Evolutionary conservation across 805 yeast species (phyloP), one percentile per base, ranked within the genome.

Genomic region (Saturnispora sanitii): DNA sequence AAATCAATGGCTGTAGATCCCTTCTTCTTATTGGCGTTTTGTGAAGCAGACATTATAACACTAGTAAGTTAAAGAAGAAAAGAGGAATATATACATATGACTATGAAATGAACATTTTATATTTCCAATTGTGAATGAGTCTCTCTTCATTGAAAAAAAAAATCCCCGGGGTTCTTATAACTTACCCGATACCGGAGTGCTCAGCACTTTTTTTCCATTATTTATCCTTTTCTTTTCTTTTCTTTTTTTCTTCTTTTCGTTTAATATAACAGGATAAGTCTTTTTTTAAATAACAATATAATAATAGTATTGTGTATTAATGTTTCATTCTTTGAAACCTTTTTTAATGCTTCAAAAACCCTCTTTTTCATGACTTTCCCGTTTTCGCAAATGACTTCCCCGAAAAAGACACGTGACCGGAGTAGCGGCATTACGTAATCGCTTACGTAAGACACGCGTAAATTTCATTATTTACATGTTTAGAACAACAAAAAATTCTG

Each of bases 1-100:
- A 82, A 69, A 55, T 82, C 87, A 42, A 79, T 71, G 11, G 77
- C 73, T 19, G 79, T 53, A 40, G 63, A 64, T 42, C 62, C 64
- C 32, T 44, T 45, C 30, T 38, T 47, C 40, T 47, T 46, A 19
- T 47, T 47, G 6, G 49, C 44, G 44, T 47, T 47, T 33, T 42
- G 45, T n/a, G 49, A 47, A 18, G 49, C 49, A 16, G 49, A 44
- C 20, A 44, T 41, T 40, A 41, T 30, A 16, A 25, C 3, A 22
- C 6, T 12, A n/a, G 11, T n/a, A 33, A n/a, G n/a, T 15, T 22
- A 26, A 25, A 25, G 13, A 25, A 25, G 31, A 35, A 23, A 26
- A 34, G 19, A 18, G 6, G 11, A 9, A 11, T 12, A 11, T 12
- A 28, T 7, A 15, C n/a, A 28, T 7, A 28, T 6, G 32, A 7